Conservation (phyloP, 306 rosid species). For the Potentilla sterilis region DNA sequence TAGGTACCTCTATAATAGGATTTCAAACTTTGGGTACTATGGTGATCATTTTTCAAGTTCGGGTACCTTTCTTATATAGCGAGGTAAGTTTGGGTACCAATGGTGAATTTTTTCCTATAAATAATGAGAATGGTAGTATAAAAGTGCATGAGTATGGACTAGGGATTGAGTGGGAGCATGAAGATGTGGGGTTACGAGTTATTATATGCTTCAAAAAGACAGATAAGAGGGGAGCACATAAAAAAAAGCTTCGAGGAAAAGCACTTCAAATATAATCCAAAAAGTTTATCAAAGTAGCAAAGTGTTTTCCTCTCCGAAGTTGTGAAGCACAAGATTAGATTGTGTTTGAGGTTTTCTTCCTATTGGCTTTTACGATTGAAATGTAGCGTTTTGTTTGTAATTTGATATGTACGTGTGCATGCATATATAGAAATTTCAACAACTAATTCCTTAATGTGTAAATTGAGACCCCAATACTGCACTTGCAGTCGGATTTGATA, state of each 20-base stretch:
- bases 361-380: background rate
- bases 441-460: background rate
- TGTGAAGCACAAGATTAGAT: background rate
- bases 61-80: too few species aligned
- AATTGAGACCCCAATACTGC: background rate
- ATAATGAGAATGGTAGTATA: background rate
- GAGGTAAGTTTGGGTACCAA: too few species aligned
- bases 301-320: background rate
- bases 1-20: too few species aligned
- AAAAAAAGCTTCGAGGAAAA: background rate
- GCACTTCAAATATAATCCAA: background rate
- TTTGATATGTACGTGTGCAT: too few species aligned
- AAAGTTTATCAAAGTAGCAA: background rate
- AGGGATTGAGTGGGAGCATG: slow-evolving; percentile 4
- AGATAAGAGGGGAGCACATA: background rate
- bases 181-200: slow-evolving; percentile 1
- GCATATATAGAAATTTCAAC: too few species aligned
- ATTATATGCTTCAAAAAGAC: background rate
- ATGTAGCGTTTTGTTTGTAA: background rate
- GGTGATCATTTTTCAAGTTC: too few species aligned
- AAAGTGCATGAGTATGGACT: background rate
- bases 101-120: too few species aligned
- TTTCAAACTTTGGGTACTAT: too few species aligned
- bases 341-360: background rate
- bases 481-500: background rate